These are phyloP conservation scores for Flaveria bidentis DNA, from an alignment of 129 eudicot species.

Conservation along the genomic window DNA sequence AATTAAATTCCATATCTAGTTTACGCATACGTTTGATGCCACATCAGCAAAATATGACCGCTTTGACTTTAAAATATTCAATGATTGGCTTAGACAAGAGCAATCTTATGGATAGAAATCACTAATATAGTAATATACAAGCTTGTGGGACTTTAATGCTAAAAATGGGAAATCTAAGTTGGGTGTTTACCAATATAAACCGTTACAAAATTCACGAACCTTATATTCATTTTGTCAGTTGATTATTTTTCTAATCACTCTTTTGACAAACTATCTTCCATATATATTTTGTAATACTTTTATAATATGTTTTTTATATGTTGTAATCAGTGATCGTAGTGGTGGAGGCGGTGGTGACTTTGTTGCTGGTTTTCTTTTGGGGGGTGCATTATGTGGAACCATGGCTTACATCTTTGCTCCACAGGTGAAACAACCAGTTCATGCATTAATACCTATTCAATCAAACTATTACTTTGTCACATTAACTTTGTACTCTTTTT, in stretches of 20 bases:
- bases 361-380: slow-evolving; percentile 69
- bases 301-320: background rate
- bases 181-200: background rate
- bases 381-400: slow-evolving; percentile 84
- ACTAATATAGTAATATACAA: too few relatives aligned
- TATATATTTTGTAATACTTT: background rate
- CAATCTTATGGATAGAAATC: background rate
- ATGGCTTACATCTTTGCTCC: slow-evolving; percentile 83
- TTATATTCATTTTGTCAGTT: background rate
- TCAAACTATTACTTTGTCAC: background rate
- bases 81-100: background rate
- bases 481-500: background rate
- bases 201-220: background rate
- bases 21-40: too few relatives aligned
- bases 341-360: slow-evolving; percentile 73
- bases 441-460: background rate
- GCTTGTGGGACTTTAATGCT: background rate
- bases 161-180: background rate
- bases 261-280: background rate
- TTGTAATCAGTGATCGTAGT: slow-evolving; percentile 52
- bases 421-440: slow-evolving; percentile 50
- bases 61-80: background rate
- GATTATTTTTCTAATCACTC: background rate
- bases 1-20: too few relatives aligned
- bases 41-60: background rate